Conservation (phyloP, 306 rosid species). For the Gynostemma pentaphyllum region DNA sequence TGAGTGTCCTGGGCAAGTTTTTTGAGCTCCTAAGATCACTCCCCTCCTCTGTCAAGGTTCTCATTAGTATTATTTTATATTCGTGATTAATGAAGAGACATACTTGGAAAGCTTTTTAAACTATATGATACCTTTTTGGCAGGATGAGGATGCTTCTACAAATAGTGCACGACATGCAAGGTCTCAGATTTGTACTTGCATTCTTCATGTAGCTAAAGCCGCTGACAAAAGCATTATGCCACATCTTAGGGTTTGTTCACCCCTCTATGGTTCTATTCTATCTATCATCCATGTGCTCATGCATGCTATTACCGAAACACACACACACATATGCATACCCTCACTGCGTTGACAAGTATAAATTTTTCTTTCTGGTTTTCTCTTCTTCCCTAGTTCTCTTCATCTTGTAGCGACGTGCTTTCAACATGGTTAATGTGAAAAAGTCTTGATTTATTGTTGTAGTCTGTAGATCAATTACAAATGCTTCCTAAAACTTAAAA, state of each 20-base stretch:
- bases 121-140: slow-evolving; percentile 18
- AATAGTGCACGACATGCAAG: slow-evolving; percentile 79
- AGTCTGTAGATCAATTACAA: not conserved
- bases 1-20: slow-evolving; percentile 74
- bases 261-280: slow-evolving; percentile 3
- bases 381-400: not conserved
- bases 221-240: slow-evolving; percentile 89
- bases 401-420: not conserved
- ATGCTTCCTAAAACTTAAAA: not conserved
- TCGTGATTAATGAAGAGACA: slow-evolving; percentile 5
- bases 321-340: no score
- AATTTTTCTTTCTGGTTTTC: not conserved
- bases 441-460: not conserved
- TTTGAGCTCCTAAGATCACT: slow-evolving; percentile 89
- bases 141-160: slow-evolving; percentile 75
- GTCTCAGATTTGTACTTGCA: slow-evolving; percentile 82
- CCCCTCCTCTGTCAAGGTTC: slow-evolving; percentile 60
- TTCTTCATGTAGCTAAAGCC: slow-evolving; percentile 86
- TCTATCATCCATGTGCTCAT: not conserved
- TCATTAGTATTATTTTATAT: not conserved
- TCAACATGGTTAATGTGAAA: not conserved
- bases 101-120: slow-evolving; percentile 10
- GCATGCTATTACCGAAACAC: no score
- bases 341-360: not conserved
- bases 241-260: slow-evolving; percentile 67